Percentiles rank a stretch among this genome's conserved stretches.
These are phyloP conservation scores for Leucocoprinus sp. DNA, from an alignment of 768 basidiomycete species.

Conservation along the genomic window DNA sequence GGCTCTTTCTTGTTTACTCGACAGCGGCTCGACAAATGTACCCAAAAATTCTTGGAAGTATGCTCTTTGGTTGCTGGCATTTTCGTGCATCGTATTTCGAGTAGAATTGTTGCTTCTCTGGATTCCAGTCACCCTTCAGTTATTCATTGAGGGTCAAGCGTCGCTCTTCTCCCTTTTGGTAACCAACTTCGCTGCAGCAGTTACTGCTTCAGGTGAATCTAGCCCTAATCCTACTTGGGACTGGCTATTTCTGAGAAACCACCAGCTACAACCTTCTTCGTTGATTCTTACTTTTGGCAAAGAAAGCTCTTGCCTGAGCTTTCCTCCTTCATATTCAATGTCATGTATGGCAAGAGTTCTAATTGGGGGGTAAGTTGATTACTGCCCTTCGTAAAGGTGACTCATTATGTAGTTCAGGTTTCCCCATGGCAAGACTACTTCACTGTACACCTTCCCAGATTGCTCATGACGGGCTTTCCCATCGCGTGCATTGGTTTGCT, in stretches of 20 bases:
- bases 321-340: slow-evolving; percentile 73
- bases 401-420: slow-evolving; percentile 32
- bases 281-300: slow-evolving; percentile 89
- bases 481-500: slow-evolving; percentile 47
- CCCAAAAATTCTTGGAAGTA: slow-evolving; percentile 9
- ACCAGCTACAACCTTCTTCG: slow-evolving; percentile 46
- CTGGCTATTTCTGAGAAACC: no score
- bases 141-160: slow-evolving; percentile 33
- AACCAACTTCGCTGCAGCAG: slow-evolving; percentile 41
- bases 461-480: slow-evolving; percentile 59
- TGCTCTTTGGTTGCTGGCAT: slow-evolving; percentile 16
- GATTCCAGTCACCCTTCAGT: slow-evolving; percentile 49
- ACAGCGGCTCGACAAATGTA: slow-evolving; percentile 24
- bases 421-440: slow-evolving; percentile 69
- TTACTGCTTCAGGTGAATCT: slow-evolving; percentile 44
- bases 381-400: slow-evolving; percentile 2
- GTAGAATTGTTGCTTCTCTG: slow-evolving; percentile 71
- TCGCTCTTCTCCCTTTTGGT: slow-evolving; percentile 35
- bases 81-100: slow-evolving; percentile 65
- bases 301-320: slow-evolving; percentile 69
- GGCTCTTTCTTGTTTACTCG: slow-evolving; percentile 11
- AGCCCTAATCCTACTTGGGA: background rate
- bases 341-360: slow-evolving; percentile 74
- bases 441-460: slow-evolving; percentile 61
- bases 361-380: slow-evolving; percentile 83